These are phyloP conservation scores for Nicotiana undulata DNA, from an alignment of 257 asterid genomes.

Conservation along the genomic window DNA sequence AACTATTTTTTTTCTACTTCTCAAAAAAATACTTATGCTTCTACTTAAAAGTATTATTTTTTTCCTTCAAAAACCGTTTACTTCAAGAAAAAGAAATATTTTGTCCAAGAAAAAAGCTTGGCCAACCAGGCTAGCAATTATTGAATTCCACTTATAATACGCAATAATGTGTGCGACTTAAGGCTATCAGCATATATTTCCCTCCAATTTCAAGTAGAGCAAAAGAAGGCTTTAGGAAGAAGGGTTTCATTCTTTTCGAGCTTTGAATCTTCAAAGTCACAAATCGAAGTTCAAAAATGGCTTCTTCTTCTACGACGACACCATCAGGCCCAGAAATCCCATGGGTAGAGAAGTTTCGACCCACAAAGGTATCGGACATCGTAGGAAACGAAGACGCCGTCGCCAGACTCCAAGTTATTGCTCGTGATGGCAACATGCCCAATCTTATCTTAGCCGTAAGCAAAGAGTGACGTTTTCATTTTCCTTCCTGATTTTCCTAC, in stretches of 20 bases:
- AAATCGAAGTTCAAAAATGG: conserved; percentile 29
- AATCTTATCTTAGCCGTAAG: conserved; percentile 77
- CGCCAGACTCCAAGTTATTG: conserved; percentile 82
- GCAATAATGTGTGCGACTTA: too few species aligned
- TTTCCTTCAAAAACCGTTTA: too few species aligned
- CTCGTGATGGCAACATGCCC: conserved; percentile 94
- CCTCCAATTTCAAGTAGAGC: conserved; percentile 9
- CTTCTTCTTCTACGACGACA: conserved; percentile 48
- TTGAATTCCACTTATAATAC: too few species aligned
- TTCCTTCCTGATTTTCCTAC: background rate
- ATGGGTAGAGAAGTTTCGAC: conserved; percentile 95
- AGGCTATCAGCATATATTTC: background rate
- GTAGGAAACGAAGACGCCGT: conserved; percentile 97
- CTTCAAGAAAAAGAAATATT: too few species aligned
- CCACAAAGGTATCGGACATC: conserved; percentile 71
- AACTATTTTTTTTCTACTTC: too few species aligned
- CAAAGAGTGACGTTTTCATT: too few species aligned
- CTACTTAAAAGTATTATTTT: too few species aligned
- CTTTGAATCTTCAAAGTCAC: background rate
- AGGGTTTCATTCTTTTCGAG: background rate
- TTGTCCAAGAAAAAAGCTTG: too few species aligned
- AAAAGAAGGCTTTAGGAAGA: background rate
- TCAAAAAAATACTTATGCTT: too few species aligned
- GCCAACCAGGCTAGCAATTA: too few species aligned
- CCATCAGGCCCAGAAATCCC: conserved; percentile 64